phyloP scores from a whole-genome alignment of 371 early-diverging fungal genomes.

The Apophysomyces trapeziformis region DNA sequence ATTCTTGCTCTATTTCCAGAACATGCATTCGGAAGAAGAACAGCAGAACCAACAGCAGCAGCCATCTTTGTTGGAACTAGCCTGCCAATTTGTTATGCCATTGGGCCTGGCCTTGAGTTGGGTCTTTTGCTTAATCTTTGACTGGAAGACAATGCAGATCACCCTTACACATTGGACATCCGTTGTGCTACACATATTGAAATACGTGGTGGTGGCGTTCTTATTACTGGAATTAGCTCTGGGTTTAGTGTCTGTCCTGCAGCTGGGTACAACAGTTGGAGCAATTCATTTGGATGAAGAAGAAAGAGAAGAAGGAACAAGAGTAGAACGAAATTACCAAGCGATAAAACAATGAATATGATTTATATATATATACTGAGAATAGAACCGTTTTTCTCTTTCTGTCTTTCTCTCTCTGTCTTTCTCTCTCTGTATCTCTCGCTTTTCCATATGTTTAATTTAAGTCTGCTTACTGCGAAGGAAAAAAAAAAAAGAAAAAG shows the following conservation, averaged over 20 bases:
- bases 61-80: conserved; percentile 19
- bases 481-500: no score
- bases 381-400: no score
- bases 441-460: no score
- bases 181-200: conserved; percentile 26
- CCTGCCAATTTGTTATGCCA: conserved; percentile 47
- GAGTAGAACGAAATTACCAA: not conserved
- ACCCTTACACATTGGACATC: conserved; percentile 11
- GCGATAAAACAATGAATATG: not conserved
- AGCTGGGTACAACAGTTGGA: not conserved
- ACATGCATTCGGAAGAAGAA: conserved; percentile 2
- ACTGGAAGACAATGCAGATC: conserved; percentile 30
- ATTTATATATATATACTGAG: no score
- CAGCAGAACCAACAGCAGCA: not conserved
- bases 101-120: conserved; percentile 45
- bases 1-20: conserved; percentile 24
- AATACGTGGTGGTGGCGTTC: conserved; percentile 33
- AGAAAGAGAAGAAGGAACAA: not conserved
- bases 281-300: not conserved
- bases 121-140: conserved; percentile 47
- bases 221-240: conserved; percentile 3
- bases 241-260: not conserved
- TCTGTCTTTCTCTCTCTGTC: no score
- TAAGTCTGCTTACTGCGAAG: not conserved
- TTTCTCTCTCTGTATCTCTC: no score